phyloP scores from a whole-genome alignment of 2,329 filamentous ascomycete genomes.

The Arthrobotrys iridis region DNA sequence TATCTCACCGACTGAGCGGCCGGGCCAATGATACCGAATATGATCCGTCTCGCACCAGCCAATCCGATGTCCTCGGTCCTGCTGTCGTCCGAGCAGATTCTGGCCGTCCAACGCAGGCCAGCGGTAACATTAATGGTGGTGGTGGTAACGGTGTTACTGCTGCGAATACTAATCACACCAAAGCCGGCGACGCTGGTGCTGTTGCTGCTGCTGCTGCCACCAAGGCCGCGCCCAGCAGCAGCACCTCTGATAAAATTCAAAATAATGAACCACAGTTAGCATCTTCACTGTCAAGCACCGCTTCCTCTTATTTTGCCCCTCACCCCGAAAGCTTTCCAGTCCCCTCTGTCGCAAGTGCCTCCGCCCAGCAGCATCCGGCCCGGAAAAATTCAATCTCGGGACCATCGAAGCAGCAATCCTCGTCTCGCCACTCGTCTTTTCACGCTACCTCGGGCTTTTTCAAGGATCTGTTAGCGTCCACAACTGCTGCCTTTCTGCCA shows the following conservation, averaged over 20 bases:
- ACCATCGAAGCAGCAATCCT: slow-evolving; percentile 32
- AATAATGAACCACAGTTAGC: slow-evolving; percentile 20
- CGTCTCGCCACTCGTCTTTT: slow-evolving; percentile 43
- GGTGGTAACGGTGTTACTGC: not conserved
- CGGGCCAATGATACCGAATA: not conserved
- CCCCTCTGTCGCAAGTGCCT: not conserved
- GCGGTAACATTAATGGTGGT: not conserved
- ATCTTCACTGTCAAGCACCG: slow-evolving; percentile 35
- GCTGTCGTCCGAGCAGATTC: slow-evolving; percentile 34
- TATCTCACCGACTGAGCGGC: slow-evolving; percentile 33
- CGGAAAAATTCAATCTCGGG: slow-evolving; percentile 43
- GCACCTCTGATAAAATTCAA: slow-evolving; percentile 6
- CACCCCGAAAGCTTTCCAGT: slow-evolving; percentile 8
- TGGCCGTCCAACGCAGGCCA: slow-evolving; percentile 5
- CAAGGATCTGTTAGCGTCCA: slow-evolving; percentile 53
- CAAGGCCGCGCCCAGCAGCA: not conserved
- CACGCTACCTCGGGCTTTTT: slow-evolving; percentile 53
- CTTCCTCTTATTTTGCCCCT: slow-evolving; percentile 17
- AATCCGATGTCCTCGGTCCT: slow-evolving; percentile 6
- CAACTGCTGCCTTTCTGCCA: slow-evolving; percentile 44
- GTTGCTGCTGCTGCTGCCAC: not conserved
- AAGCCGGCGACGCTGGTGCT: not conserved
- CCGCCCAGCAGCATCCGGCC: slow-evolving; percentile 22
- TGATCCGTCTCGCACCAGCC: not conserved
- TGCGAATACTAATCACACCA: not conserved